Base-by-base conservation (phyloP, 371 early-diverging fungal genomes). In the Mucor mucedo region DNA sequence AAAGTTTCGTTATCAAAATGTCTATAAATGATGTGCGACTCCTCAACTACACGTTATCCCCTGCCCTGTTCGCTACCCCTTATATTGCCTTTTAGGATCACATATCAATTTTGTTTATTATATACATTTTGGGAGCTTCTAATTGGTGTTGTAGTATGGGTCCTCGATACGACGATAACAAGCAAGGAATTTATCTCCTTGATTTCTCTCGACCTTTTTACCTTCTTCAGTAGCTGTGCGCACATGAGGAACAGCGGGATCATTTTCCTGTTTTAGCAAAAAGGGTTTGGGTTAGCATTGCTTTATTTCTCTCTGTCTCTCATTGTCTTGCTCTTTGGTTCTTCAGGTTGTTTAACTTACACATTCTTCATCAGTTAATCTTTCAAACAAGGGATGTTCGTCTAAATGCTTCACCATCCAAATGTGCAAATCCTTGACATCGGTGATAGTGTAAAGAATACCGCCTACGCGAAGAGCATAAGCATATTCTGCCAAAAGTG, bases 341-440 rank as follows among this genome's bases (percentile, higher is more conserved):
- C 14, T 21, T 21, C 21, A 21, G 21, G 21, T 21, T 21, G 21
- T 21, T 5, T 7, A 10, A 69, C 78, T 68, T 77, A 89, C 88
- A 62, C 91, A 77, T 71, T 96, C 97, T 68, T 91, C 93, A 27
- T 96, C 90, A 5, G 91, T 67, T 52, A 97, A 85, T 55, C 91
- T 84, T 70, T 92, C 89, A 75, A 98, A 99, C 61, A 99, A 79
- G 13, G 98, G 97, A 77, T 96, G 96, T 10, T 84, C 89, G 45
- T 96, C 96, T 55, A 97, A 77, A 65, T 97, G 96, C 76, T 92
- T 89, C 28, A 93, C 93, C 94, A 95, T 98, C 98, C 98, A 98
- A 63, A 91, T 84, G 65, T 94, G 93, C 60, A 98, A 85, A 66
- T 95, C 98, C 65, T 88, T 84, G 32, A 98, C 99, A 80, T 95